These are phyloP conservation scores for Mortierella sp. DNA, from an alignment of 371 early-diverging fungal species.

Conservation along the genomic window DNA sequence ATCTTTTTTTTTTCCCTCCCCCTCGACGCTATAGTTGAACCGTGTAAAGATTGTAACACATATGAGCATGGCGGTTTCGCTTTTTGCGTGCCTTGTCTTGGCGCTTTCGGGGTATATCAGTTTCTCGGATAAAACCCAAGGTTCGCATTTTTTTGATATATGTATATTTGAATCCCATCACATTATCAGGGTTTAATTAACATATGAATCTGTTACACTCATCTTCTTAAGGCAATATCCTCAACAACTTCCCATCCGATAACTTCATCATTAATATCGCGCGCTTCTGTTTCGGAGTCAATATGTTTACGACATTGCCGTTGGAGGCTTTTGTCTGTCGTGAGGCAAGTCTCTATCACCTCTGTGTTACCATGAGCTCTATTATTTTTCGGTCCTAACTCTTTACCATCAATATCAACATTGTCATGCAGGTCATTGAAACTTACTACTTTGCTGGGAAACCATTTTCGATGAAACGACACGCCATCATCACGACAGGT, in stretches of 20 bases:
- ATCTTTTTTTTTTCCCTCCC: neutral
- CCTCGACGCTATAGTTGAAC: slow-evolving; percentile 60
- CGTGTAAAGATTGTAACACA: slow-evolving; percentile 82
- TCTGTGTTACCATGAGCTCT: neutral
- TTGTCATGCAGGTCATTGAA: slow-evolving; percentile 66
- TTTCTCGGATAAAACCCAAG: slow-evolving; percentile 82
- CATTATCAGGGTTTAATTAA: neutral
- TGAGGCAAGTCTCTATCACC: slow-evolving; percentile 55
- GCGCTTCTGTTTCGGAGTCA: slow-evolving; percentile 83
- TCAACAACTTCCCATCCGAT: slow-evolving; percentile 84
- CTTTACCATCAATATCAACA: neutral
- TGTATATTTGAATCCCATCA: neutral
- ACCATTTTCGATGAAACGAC: slow-evolving; percentile 65
- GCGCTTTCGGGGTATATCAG: slow-evolving; percentile 75
- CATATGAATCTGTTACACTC: neutral
- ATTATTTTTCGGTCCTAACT: neutral
- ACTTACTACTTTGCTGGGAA: slow-evolving; percentile 67
- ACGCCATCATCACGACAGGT: slow-evolving; percentile 71
- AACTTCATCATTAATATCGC: slow-evolving; percentile 82
- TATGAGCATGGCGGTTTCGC: slow-evolving; percentile 76
- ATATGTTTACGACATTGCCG: slow-evolving; percentile 87
- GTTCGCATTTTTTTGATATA: slow-evolving; percentile 17
- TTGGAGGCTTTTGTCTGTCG: slow-evolving; percentile 84
- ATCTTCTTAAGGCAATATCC: slow-evolving; percentile 70
- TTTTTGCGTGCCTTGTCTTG: slow-evolving; percentile 74